Conservation (phyloP, 495 filamentous ascomycete genomes). For the Parachaetomium inaequale region DNA sequence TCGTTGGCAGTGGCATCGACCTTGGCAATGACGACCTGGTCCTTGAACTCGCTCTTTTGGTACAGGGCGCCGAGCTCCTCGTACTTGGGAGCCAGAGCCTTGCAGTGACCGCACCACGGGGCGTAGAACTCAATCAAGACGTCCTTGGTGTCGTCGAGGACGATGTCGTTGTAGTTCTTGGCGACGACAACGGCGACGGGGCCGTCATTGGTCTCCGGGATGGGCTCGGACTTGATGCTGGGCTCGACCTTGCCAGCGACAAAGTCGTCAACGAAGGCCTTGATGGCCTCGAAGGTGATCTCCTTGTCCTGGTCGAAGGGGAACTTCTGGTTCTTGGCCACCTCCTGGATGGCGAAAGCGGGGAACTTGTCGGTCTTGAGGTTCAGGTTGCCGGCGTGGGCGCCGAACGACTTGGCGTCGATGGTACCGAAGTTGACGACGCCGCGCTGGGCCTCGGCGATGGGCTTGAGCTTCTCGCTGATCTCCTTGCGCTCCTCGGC, state of each 20-base stretch:
- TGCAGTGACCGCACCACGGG: conserved; percentile 99
- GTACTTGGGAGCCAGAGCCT: conserved; percentile 85
- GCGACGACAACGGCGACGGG: conserved; percentile 87
- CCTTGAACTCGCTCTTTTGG: conserved; percentile 63
- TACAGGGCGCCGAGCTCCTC: conserved; percentile 86
- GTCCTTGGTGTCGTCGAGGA: conserved; percentile 92
- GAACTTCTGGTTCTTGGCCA: conserved; percentile 93
- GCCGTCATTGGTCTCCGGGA: conserved; percentile 92
- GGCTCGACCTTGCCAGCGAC: conserved; percentile 83
- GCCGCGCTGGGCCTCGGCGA: conserved; percentile 73
- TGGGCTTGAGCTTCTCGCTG: conserved; percentile 57
- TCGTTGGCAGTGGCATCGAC: conserved; percentile 97
- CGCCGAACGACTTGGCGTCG: conserved; percentile 90
- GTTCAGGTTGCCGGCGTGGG: conserved; percentile 95
- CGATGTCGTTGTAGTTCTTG: conserved; percentile 87
- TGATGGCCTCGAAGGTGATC: conserved; percentile 70
- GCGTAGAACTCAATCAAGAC: conserved; percentile 98
- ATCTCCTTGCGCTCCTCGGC: conserved; percentile 81
- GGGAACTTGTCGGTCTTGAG: conserved; percentile 93
- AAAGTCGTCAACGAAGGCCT: conserved; percentile 83
- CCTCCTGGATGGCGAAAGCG: conserved; percentile 96
- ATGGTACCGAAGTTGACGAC: conserved; percentile 96
- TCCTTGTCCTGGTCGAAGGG: conserved; percentile 85
- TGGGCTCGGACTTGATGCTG: conserved; percentile 96
- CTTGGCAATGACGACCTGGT: conserved; percentile 93